phyloP scores from a whole-genome alignment of 2,329 filamentous ascomycete genomes.

The Lasiodiplodia sp. region DNA sequence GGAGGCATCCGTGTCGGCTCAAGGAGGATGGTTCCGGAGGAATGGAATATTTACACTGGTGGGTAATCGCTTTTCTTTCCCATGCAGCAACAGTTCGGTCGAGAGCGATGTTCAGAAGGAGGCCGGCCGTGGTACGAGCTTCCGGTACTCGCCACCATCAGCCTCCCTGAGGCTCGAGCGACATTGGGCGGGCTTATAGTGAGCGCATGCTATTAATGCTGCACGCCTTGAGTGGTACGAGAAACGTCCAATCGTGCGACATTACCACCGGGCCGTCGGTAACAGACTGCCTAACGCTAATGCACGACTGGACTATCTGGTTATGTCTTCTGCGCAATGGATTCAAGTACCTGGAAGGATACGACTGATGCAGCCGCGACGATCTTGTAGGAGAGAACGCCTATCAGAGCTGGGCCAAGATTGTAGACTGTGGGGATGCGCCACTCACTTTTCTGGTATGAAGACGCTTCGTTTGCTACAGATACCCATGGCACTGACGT shows the following conservation, averaged over 20 bases:
- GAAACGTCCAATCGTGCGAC: constrained; percentile 1
- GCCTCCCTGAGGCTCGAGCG: background rate
- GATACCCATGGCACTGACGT: background rate
- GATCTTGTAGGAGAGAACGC: constrained; percentile 42
- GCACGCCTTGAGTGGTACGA: background rate
- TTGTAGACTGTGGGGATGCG: constrained; percentile 64
- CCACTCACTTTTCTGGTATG: constrained; percentile 57
- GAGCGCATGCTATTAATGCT: background rate
- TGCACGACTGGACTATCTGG: background rate
- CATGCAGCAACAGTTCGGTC: background rate
- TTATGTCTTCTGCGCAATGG: background rate
- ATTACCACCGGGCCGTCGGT: background rate
- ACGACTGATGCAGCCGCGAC: constrained; percentile 1
- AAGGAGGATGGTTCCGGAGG: constrained; percentile 53
- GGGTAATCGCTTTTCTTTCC: constrained; percentile 23
- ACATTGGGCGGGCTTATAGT: background rate
- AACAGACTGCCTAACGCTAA: background rate
- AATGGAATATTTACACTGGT: constrained; percentile 60
- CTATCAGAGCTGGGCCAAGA: constrained; percentile 57
- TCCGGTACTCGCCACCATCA: background rate
- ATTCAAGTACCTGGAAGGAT: background rate
- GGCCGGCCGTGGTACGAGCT: background rate
- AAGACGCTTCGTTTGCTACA: background rate
- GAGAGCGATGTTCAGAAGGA: background rate
- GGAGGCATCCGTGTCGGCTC: constrained; percentile 60